Percentiles rank a stretch among this genome's conserved stretches.
These are phyloP conservation scores for Didymella lethalis DNA, from an alignment of 2,329 filamentous ascomycete species.

Conservation along the genomic window DNA sequence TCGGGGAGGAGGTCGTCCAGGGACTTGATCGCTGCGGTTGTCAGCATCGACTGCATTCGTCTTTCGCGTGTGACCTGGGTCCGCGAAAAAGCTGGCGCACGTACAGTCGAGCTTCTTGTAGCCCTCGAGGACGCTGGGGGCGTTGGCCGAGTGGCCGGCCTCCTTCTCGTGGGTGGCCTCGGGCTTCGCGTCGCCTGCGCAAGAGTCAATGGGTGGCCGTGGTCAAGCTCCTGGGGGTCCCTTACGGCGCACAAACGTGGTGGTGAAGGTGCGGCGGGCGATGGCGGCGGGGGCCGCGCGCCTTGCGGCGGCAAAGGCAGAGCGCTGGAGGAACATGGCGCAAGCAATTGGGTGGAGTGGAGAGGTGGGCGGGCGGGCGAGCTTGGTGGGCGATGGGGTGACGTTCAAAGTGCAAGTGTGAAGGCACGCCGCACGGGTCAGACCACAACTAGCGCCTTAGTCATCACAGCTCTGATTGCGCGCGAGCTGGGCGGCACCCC, in stretches of 20 bases:
- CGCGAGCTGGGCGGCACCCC: neutral
- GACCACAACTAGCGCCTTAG: neutral
- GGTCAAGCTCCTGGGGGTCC: conserved; percentile 39
- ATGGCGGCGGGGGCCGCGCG: conserved; percentile 54
- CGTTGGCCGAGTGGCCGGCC: conserved; percentile 39
- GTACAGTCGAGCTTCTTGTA: conserved; percentile 58
- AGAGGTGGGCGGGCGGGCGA: conserved; percentile 40
- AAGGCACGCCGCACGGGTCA: too few relatives aligned
- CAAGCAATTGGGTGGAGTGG: conserved; percentile 47
- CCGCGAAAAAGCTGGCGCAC: conserved; percentile 27
- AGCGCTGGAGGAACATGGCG: conserved; percentile 60
- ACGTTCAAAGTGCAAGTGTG: conserved; percentile 21
- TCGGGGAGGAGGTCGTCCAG: conserved; percentile 85
- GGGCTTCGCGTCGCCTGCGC: conserved; percentile 41
- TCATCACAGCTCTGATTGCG: conserved; percentile 8
- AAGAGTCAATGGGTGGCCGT: conserved; percentile 43
- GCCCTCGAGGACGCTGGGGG: conserved; percentile 39
- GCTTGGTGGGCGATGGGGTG: conserved; percentile 38
- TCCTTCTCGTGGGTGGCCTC: conserved; percentile 50
- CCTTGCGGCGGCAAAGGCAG: conserved; percentile 57
- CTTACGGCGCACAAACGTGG: conserved; percentile 58
- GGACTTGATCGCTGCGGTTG: conserved; percentile 76
- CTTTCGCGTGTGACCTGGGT: neutral
- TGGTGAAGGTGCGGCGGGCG: conserved; percentile 57
- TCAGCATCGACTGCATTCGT: conserved; percentile 36